Evolutionary conservation across 345 rosid genomes (phyloP), one percentile per base, ranked within the genome.

Genomic region (Eucalyptus brandiana): DNA sequence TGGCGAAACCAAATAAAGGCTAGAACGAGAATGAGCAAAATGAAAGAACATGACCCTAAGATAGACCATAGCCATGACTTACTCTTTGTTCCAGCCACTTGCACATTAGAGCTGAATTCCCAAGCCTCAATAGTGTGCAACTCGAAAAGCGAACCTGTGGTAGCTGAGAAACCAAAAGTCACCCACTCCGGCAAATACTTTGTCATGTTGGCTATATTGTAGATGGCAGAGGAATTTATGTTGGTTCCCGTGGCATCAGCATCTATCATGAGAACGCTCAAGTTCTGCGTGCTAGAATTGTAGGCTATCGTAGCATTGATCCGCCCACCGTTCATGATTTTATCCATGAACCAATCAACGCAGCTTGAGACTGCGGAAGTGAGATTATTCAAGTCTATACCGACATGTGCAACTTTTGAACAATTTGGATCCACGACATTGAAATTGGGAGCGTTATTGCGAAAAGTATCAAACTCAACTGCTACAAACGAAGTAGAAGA

Each of bases 161-260:
- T 10, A 16, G 88, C 89, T 18, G 93, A 91, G 87, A 91, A 91
- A 37, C 93, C 93, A 24, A 91, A 86, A 58, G 85, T 87, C 23
- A 91, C 90, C 89, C 88, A 88, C 34, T 90, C 90, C 13, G 90
- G 90, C 32, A 91, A 87, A 67, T 87, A 47, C n/a, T 40, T 21
- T 7, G 28, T 28, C 56, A 90, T 21, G 76, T 90, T 86, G 32
- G 87, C 34, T 12, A 12, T 47, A 26, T 86, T 7, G 48, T 6
- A 5, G n/a, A 89, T 28, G 4, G 40, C 47, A n/a, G 87, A 34
- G 62, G 30, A 56, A 56, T 56, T 24, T 56, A 56, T 24, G 30
- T 56, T 24, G 28, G 2, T 24, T 9, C 62, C 62, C 4, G 21
- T 56, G 62, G 62, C 62, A 56, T 56, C 62, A 1, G 62, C 62